phyloP scores from a whole-genome alignment of 2,329 filamentous ascomycete species.

The Celoporthe dispersa region DNA sequence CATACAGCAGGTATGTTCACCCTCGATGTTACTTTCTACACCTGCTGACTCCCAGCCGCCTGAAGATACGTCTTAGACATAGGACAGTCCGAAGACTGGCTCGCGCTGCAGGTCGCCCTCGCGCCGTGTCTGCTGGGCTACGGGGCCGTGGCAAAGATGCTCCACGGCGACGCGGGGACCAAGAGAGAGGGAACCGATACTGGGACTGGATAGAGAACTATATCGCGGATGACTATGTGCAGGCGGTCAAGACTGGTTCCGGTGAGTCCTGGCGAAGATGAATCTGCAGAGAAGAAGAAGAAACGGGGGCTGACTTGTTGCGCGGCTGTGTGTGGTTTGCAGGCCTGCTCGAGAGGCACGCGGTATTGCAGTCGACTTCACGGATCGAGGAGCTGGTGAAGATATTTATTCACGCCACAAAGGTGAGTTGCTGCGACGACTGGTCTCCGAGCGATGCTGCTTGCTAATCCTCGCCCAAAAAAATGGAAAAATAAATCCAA shows the following conservation, averaged over 20 bases:
- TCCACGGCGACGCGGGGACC: constrained; percentile 67
- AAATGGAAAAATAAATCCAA: constrained; percentile 41
- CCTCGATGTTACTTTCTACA: constrained; percentile 37
- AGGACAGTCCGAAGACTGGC: constrained; percentile 84
- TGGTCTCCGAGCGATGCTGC: constrained; percentile 17
- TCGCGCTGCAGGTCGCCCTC: constrained; percentile 82
- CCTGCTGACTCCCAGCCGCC: neutral
- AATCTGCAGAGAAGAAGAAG: no score
- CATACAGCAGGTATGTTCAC: constrained; percentile 58
- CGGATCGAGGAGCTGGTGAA: constrained; percentile 81
- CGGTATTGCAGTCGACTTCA: constrained; percentile 71
- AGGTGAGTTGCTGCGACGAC: constrained; percentile 53
- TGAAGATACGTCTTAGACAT: constrained; percentile 81
- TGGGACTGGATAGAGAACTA: constrained; percentile 95
- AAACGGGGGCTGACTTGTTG: neutral
- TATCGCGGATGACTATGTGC: constrained; percentile 75
- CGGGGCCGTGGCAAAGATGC: constrained; percentile 73
- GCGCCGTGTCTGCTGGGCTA: constrained; percentile 92
- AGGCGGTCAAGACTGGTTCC: constrained; percentile 71
- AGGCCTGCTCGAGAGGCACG: constrained; percentile 78
- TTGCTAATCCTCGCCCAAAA: constrained; percentile 31
- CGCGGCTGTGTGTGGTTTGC: neutral
- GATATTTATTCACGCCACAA: constrained; percentile 88
- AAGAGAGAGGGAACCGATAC: constrained; percentile 72
- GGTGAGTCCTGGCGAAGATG: no score